Evolutionary conservation across 163 green algal genomes (phyloP).

Genomic region (Smithsoniella earleae): DNA sequence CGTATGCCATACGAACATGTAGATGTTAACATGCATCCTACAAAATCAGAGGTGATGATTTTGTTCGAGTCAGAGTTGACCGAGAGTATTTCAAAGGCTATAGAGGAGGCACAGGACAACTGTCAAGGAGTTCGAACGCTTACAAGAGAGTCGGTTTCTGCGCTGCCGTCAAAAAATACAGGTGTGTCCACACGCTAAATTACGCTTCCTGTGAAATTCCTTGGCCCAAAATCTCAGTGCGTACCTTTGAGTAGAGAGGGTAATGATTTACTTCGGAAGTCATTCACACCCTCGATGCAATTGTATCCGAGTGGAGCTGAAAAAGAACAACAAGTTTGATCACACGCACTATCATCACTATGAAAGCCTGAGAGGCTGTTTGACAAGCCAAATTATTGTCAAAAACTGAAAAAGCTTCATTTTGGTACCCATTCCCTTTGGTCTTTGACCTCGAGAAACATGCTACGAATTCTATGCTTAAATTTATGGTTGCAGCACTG

Average conservation of each 20-base stretch:
- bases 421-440: too few relatives aligned
- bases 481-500: background rate
- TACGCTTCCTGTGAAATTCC: too few relatives aligned
- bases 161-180: background rate
- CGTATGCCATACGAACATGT: conserved; percentile 73
- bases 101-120: conserved; percentile 48
- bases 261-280: background rate
- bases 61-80: conserved; percentile 75
- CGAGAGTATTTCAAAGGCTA: conserved; percentile 49
- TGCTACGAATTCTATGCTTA: too few relatives aligned
- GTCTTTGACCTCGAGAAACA: too few relatives aligned
- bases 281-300: background rate
- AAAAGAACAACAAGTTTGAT: too few relatives aligned
- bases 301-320: too few relatives aligned
- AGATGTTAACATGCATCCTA: conserved; percentile 97
- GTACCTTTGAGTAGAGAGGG: background rate
- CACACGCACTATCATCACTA: too few relatives aligned
- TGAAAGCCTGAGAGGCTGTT: too few relatives aligned
- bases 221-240: too few relatives aligned
- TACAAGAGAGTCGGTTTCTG: background rate
- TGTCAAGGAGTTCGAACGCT: background rate
- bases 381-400: too few relatives aligned
- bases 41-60: conserved; percentile 90
- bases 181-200: background rate
- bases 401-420: too few relatives aligned